Conservation (phyloP, 148 eudicot genomes). For the Amaranthus cruentus region DNA sequence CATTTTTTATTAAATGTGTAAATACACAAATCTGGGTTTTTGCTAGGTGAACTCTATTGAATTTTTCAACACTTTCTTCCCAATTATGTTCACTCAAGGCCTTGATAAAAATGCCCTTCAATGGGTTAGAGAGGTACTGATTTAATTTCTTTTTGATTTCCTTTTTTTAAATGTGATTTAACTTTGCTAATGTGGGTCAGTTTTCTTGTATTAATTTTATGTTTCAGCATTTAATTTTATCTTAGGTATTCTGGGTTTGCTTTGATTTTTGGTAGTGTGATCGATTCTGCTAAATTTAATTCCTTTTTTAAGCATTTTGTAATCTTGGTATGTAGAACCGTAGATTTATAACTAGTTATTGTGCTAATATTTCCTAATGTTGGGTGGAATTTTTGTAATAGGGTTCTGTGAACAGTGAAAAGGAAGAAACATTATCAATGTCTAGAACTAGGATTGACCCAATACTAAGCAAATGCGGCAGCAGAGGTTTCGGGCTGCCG, state of each 20-base stretch:
- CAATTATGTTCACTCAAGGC: slow-evolving; percentile 64
- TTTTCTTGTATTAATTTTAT: not conserved
- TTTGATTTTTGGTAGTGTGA: not conserved
- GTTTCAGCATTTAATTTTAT: not conserved
- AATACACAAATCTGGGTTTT: slow-evolving; percentile 10
- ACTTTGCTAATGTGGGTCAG: not conserved
- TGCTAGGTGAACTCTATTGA: slow-evolving; percentile 22
- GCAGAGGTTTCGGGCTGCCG: slow-evolving; percentile 58
- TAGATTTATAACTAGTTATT: not conserved
- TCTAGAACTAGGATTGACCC: slow-evolving; percentile 47
- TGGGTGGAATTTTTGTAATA: slow-evolving; percentile 20
- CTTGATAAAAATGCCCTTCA: slow-evolving; percentile 61
- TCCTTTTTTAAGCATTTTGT: not conserved
- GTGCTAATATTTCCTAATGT: not conserved
- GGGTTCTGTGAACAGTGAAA: slow-evolving; percentile 45
- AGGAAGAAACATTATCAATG: slow-evolving; percentile 41
- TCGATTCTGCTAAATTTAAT: not conserved
- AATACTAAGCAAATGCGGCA: slow-evolving; percentile 26
- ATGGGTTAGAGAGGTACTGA: slow-evolving; percentile 62
- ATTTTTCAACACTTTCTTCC: slow-evolving; percentile 5
- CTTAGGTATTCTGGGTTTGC: not conserved
- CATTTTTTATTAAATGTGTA: slow-evolving; percentile 12
- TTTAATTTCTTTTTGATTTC: not conserved
- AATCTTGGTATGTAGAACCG: not conserved
- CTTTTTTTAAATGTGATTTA: not conserved